Evolutionary conservation across 2,329 filamentous ascomycete species (phyloP).

Genomic region (Cercospora canescens): DNA sequence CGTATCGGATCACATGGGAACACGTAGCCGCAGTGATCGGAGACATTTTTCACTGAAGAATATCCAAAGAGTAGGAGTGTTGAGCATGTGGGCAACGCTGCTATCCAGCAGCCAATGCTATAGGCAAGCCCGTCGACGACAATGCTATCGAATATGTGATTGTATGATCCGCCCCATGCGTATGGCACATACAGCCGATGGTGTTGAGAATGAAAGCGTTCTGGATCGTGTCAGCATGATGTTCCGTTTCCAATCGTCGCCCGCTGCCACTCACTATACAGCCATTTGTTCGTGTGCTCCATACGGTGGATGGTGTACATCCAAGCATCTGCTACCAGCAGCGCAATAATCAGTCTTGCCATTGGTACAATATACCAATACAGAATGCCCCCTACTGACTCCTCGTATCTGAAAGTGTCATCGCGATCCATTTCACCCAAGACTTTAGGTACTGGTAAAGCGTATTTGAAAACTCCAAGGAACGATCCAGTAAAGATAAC

Average conservation of each 20-base stretch:
- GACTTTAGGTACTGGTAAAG: not conserved
- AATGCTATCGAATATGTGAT: not conserved
- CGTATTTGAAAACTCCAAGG: not conserved
- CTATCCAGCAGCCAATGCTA: not conserved
- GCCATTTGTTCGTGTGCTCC: not conserved
- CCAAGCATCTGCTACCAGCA: not conserved
- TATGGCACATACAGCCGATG: not conserved
- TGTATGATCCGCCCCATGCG: not conserved
- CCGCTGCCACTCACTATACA: not conserved
- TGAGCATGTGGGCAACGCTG: not conserved
- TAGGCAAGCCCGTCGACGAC: not conserved
- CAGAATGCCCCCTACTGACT: not conserved
- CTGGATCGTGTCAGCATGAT: not conserved
- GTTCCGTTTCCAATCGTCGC: too few species aligned
- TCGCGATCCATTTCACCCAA: not conserved
- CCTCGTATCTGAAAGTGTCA: not conserved
- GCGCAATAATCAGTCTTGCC: not conserved
- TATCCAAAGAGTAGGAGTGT: not conserved
- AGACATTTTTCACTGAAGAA: not conserved
- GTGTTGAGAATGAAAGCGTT: not conserved
- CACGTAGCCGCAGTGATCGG: not conserved
- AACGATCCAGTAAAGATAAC: not conserved
- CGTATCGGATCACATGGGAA: not conserved
- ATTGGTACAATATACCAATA: not conserved
- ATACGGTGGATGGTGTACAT: not conserved